Conservation (phyloP, 2,329 filamentous ascomycete genomes). For the Trichoderma citrinoviride region DNA sequence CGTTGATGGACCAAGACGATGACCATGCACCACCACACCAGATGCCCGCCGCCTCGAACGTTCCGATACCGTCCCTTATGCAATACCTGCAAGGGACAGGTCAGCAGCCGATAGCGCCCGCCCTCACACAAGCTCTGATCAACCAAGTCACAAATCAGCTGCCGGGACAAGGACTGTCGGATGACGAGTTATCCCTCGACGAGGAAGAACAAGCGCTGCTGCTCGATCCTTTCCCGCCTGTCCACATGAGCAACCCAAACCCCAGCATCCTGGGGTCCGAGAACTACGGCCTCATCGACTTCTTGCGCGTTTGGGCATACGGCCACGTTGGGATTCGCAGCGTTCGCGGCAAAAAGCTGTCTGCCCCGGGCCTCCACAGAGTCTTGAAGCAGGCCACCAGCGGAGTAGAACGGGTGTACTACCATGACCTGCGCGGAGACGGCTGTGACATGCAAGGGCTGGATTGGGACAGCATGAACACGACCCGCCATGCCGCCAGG, state of each 20-base stretch:
- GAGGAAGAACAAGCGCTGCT: slow-evolving; percentile 12
- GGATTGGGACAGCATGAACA: slow-evolving; percentile 54
- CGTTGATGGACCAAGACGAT: background rate
- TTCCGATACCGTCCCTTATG: background rate
- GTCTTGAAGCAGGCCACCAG: slow-evolving; percentile 34
- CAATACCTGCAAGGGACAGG: slow-evolving; percentile 7
- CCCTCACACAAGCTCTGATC: background rate
- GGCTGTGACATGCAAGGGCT: slow-evolving; percentile 58
- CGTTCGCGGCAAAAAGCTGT: slow-evolving; percentile 22
- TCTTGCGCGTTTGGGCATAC: slow-evolving; percentile 50
- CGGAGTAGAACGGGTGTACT: slow-evolving; percentile 32
- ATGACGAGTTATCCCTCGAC: background rate
- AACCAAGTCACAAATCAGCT: background rate
- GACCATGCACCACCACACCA: background rate
- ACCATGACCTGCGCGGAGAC: slow-evolving; percentile 54
- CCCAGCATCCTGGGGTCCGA: slow-evolving; percentile 44
- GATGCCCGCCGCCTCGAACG: background rate
- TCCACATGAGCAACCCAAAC: slow-evolving; percentile 35
- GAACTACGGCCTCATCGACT: slow-evolving; percentile 50
- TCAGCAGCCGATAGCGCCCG: background rate
- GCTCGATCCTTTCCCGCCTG: slow-evolving; percentile 20
- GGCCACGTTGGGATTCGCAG: slow-evolving; percentile 3
- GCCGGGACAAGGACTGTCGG: background rate
- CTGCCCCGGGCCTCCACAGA: slow-evolving; percentile 31
- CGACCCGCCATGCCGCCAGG: slow-evolving; percentile 50